Evolutionary conservation across 495 filamentous ascomycete species (phyloP), one percentile per base, ranked within the genome.

Genomic region (Aspergillus bridgeri): DNA sequence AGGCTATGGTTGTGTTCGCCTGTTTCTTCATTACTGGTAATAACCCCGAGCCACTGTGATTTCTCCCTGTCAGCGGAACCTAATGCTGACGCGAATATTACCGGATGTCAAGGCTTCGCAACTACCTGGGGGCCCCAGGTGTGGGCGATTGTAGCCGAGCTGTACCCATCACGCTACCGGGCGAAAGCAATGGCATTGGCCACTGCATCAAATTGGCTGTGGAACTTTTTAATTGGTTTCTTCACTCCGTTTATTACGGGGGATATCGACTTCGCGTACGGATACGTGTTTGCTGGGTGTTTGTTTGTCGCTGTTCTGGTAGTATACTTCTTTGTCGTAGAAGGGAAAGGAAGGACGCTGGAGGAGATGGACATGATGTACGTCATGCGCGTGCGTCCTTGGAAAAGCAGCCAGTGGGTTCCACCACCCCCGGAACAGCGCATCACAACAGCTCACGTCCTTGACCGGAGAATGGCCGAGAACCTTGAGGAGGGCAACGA

Each of bases 291-390:
- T 61, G 89, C 86, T 0, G 86, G 75, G 2, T 90, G 86, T 70
- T 82, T 86, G 63, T 72, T 89, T 59, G 69, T 82, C 1, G 88
- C 80, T 3, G 85, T 74, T 0, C 69, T 93, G 81, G 63, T 88
- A 9, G 86, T 89, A 3, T 92, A 83, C 67, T 86, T 92, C 69
- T 89, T 83, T 69, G 79, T 91, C 27, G 80, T 86, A 55, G 89
- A 93, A 64, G 82, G 79, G 8, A 74, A 80, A 42, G 82, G 83
- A n/a, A 73, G 83, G 9, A 84, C 82, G 3, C 72, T 92, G 23
- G 89, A 92, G 72, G 86, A 92, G 65, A 81, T 93, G 56, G 90
- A 94, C 70, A 90, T 84, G 5, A 92, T 94, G 89, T 92, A 92
- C 61, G 69, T 89, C 42, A 65, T 84, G 48, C 71, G 79, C 23